Evolutionary conservation across 2,329 filamentous ascomycete species (phyloP).

Genomic region (Penicillium hordei): DNA sequence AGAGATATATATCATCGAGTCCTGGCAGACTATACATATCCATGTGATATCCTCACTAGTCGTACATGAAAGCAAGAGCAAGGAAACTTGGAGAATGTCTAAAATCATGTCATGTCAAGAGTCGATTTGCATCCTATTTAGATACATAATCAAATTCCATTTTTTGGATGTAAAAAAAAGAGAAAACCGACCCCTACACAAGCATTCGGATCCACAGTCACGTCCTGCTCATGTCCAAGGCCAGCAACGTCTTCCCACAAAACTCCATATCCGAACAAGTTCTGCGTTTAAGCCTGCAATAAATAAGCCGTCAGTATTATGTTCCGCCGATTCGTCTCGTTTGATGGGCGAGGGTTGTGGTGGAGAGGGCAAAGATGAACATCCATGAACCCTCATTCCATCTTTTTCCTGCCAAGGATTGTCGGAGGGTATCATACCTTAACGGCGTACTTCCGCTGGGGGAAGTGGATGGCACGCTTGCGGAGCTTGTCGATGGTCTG

Average conservation of each 20-base stretch:
- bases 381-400: not conserved
- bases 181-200: conserved; percentile 33
- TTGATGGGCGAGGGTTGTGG: not conserved
- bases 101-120: conserved; percentile 41
- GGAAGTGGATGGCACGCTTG: conserved; percentile 96
- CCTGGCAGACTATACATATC: not conserved
- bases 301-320: conserved; percentile 7
- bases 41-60: not conserved
- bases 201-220: conserved; percentile 35
- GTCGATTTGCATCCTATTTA: conserved; percentile 43
- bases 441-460: conserved; percentile 97
- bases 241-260: conserved; percentile 35
- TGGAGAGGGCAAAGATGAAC: not conserved
- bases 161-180: conserved; percentile 34
- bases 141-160: conserved; percentile 42
- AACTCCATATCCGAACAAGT: conserved; percentile 37
- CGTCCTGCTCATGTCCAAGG: conserved; percentile 30
- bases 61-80: conserved; percentile 3
- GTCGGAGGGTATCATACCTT: conserved; percentile 65
- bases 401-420: not conserved
- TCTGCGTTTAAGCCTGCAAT: conserved; percentile 35
- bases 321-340: not conserved
- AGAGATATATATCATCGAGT: not conserved
- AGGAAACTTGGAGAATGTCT: conserved; percentile 12
- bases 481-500: conserved; percentile 88